phyloP scores from a whole-genome alignment of 1,284 basidiomycete genomes.

The Malassezia pachydermatis region DNA sequence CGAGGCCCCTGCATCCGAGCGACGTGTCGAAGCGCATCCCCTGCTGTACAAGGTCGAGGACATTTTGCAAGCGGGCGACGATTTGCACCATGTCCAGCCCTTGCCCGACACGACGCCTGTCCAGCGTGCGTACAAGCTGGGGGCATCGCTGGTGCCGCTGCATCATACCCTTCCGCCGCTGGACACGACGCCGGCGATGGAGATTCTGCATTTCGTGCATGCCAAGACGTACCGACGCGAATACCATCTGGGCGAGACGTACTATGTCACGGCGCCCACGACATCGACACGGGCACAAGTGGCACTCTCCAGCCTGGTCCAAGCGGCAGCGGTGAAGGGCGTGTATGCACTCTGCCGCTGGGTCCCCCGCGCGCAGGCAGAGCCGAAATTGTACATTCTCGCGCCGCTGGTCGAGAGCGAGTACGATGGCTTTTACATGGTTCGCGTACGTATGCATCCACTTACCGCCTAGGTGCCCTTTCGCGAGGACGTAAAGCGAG shows the following conservation, averaged over 20 bases:
- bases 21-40: conserved; percentile 6
- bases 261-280: conserved; percentile 73
- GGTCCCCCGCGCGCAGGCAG: conserved; percentile 62
- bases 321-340: conserved; percentile 63
- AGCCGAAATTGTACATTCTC: conserved; percentile 54
- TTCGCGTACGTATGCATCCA: too few species aligned
- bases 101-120: conserved; percentile 57
- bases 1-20: conserved; percentile 15
- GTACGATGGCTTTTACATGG: conserved; percentile 26
- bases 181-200: conserved; percentile 67
- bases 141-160: conserved; percentile 68
- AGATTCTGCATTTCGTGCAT: conserved; percentile 74
- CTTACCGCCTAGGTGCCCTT: too few species aligned
- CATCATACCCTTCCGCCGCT: conserved; percentile 63
- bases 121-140: conserved; percentile 78
- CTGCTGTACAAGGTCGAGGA: conserved; percentile 3
- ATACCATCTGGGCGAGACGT: conserved; percentile 71
- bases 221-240: conserved; percentile 55
- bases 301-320: conserved; percentile 70
- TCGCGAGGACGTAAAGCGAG: conserved; percentile 78
- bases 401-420: conserved; percentile 26
- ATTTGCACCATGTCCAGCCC: conserved; percentile 47
- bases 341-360: conserved; percentile 69
- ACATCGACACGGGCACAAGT: conserved; percentile 63
- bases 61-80: conserved; percentile 41